Evolutionary conservation across 2,329 filamentous ascomycete species (phyloP).

Genomic region (Delphinella strobiligena): DNA sequence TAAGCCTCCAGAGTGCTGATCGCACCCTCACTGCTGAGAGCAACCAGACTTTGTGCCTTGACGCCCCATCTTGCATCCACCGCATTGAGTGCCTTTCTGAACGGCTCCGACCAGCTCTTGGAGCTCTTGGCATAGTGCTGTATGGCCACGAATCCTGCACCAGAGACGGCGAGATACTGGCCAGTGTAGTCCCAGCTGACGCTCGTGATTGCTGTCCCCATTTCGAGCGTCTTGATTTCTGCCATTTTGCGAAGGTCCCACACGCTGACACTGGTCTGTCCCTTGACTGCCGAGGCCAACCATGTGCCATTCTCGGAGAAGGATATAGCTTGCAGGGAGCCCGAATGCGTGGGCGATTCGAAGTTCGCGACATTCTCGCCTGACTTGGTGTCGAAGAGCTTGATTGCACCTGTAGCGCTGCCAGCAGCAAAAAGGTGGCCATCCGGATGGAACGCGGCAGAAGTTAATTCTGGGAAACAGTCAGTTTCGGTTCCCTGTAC

Average conservation of each 20-base stretch:
- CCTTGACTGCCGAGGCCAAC: constrained; percentile 73
- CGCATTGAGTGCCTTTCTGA: constrained; percentile 63
- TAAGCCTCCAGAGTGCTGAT: constrained; percentile 55
- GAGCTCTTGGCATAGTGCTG: constrained; percentile 79
- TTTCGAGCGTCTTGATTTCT: constrained; percentile 73
- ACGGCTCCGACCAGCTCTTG: constrained; percentile 81
- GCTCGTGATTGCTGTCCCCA: constrained; percentile 62
- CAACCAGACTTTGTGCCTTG: constrained; percentile 60
- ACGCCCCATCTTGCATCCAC: constrained; percentile 67
- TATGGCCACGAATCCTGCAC: constrained; percentile 69
- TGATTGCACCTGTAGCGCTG: constrained; percentile 66
- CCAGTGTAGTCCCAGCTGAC: constrained; percentile 91
- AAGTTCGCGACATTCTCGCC: constrained; percentile 69
- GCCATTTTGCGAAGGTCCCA: constrained; percentile 86
- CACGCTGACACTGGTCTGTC: constrained; percentile 66
- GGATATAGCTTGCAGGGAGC: constrained; percentile 58
- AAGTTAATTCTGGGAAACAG: constrained; percentile 49
- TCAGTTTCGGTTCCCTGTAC: constrained; percentile 17
- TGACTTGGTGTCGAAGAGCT: constrained; percentile 77
- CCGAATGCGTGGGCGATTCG: constrained; percentile 34
- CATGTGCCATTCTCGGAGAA: constrained; percentile 98
- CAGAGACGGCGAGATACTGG: constrained; percentile 77
- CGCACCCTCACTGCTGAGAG: constrained; percentile 62
- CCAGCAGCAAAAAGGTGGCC: constrained; percentile 88
- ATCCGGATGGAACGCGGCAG: constrained; percentile 84